Percentiles rank a stretch among this genome's conserved stretches.
Evolutionary conservation across 164 flowering plant species (phyloP).

Genomic region (Chimonanthus praecox): DNA sequence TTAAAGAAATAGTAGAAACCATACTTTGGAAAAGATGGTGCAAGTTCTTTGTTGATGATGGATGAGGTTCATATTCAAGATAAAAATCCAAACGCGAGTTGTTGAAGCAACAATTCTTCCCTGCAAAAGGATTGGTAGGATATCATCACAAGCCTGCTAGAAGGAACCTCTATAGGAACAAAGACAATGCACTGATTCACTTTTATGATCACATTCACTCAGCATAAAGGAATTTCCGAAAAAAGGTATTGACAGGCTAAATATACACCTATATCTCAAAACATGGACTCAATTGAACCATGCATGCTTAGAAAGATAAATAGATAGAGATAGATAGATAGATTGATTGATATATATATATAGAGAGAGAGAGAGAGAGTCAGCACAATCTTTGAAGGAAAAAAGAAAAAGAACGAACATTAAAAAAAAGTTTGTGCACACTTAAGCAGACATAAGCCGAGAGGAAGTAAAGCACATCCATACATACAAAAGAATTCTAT

Average conservation of each 20-base stretch:
- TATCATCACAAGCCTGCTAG: not conserved
- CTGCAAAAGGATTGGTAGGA: slow-evolving; percentile 36
- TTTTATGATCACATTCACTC: too few relatives aligned
- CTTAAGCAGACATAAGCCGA: too few relatives aligned
- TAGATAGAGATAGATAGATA: too few relatives aligned
- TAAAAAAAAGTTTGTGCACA: too few relatives aligned
- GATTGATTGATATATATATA: too few relatives aligned
- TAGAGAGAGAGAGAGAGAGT: too few relatives aligned
- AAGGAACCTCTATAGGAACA: not conserved
- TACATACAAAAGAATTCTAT: too few relatives aligned
- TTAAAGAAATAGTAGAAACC: slow-evolving; percentile 9
- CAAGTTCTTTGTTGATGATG: slow-evolving; percentile 83
- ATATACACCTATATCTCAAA: not conserved
- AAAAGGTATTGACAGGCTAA: not conserved
- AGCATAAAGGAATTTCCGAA: not conserved
- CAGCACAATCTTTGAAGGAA: too few relatives aligned
- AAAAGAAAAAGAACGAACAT: too few relatives aligned
- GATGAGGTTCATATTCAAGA: slow-evolving; percentile 87
- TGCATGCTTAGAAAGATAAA: too few relatives aligned
- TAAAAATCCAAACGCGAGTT: slow-evolving; percentile 62
- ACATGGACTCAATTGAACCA: not conserved
- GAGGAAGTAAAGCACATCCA: too few relatives aligned
- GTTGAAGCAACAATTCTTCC: slow-evolving; percentile 88
- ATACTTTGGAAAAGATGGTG: slow-evolving; percentile 94
- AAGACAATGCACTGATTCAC: not conserved